Evolutionary conservation across 2,329 filamentous ascomycete species (phyloP), one percentile per base, ranked within the genome.

Genomic region (Massarina eburnea): DNA sequence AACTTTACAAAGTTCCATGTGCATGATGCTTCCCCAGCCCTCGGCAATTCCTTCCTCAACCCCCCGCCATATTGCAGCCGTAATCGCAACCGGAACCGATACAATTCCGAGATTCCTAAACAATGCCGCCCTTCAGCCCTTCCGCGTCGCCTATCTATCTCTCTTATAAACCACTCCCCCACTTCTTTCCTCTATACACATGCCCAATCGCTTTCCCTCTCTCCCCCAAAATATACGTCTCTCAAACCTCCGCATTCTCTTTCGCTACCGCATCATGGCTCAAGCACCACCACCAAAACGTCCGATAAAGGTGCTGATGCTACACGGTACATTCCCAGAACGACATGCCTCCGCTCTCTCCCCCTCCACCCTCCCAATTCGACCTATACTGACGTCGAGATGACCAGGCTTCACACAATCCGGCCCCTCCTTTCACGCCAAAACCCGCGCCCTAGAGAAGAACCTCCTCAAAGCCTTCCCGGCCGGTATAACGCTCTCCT

Each of bases 391-490:
- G 4, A 3, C 15, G n/a, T 3, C 15, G n/a, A 37, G 15, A 37
- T n/a, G n/a, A 35, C 7, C 21, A 42, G 39, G 92, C 71, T 96
- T 85, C 80, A 96, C 92, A 7, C 92, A 97, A 77, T 95, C 89
- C 21, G 91, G 91, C 3, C 72, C 85, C 3, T 77, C 91, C 52
- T 96, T 96, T 80, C 86, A 83, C 67, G 82, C 86, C 69, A 96
- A 96, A 75, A 95, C 89, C 36, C 88, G 90, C 68, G 89, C 89
- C 9, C 77, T 96, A 1, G 83, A 91, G 59, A 96, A 96, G 71
- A 76, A 85, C 43, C 80, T 96, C 46, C 71, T 76, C 49, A 96
- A 95, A 65, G 74, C 82, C 21, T 86, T 96, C 52, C 80, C 82
- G 8, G 71, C 71, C 1, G 75, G 73, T 22, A 61, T 75, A n/a